Evolutionary conservation across 1,284 basidiomycete genomes (phyloP).

Genomic region (Singerocomus inundabilis): DNA sequence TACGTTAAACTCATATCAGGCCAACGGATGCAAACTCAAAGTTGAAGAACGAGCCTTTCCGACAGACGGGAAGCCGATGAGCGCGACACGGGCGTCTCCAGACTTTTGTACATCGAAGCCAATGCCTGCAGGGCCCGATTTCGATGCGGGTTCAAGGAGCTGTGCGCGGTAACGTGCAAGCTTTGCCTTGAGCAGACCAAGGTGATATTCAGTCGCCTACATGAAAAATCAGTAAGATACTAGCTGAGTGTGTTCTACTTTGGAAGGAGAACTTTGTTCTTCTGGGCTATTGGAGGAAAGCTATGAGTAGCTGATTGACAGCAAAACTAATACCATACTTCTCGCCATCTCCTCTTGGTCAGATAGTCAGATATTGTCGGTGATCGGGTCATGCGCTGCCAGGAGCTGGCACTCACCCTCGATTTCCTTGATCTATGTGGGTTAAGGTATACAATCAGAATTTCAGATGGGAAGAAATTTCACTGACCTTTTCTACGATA

Average conservation of each 20-base stretch:
- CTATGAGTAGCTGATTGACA: constrained; percentile 5
- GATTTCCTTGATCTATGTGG: constrained; percentile 81
- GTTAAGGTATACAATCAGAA: background rate
- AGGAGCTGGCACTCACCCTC: constrained; percentile 59
- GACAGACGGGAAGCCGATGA: constrained; percentile 95
- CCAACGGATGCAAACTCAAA: background rate
- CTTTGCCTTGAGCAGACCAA: constrained; percentile 87
- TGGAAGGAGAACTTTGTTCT: constrained; percentile 67
- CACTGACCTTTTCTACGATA: constrained; percentile 79
- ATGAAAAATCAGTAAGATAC: constrained; percentile 30
- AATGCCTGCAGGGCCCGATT: constrained; percentile 79
- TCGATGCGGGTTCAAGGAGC: constrained; percentile 80
- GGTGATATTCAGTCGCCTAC: constrained; percentile 89
- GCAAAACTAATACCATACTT: constrained; percentile 38
- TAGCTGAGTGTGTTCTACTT: background rate
- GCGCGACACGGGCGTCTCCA: constrained; percentile 88
- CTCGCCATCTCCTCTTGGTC: constrained; percentile 89
- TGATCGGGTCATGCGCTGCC: too few relatives aligned
- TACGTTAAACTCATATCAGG: constrained; percentile 34
- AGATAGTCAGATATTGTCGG: constrained; percentile 9
- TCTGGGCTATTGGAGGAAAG: constrained; percentile 62
- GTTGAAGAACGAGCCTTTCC: constrained; percentile 61
- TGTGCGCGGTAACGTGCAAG: constrained; percentile 90
- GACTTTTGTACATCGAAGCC: constrained; percentile 96
- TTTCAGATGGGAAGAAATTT: background rate